Conservation (phyloP, 352 stramenopile genomes). For the Peronosclerospora sorghi region DNA sequence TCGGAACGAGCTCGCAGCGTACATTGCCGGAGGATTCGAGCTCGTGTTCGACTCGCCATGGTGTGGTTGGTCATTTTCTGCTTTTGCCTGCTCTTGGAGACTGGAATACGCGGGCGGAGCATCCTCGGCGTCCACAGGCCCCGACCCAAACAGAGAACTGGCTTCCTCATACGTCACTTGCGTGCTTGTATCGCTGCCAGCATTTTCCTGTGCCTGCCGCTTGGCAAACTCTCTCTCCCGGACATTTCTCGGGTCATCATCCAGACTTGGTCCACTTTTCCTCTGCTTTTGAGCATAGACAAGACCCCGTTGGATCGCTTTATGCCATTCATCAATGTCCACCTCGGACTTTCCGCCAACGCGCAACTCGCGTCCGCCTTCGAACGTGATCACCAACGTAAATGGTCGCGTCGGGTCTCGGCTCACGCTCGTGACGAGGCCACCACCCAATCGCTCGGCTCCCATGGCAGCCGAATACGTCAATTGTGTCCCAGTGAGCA, state of each 20-base stretch:
- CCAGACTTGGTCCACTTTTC: constrained; percentile 10
- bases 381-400: constrained; percentile 50
- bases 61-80: constrained; percentile 6
- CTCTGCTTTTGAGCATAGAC: constrained; percentile 25
- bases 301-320: constrained; percentile 35
- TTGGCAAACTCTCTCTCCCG: constrained; percentile 22
- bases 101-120: constrained; percentile 13
- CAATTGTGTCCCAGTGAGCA: constrained; percentile 46
- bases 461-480: constrained; percentile 52
- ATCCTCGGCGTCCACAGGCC: constrained; percentile 7
- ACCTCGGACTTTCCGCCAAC: constrained; percentile 46
- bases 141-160: constrained; percentile 17
- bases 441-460: constrained; percentile 30
- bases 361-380: constrained; percentile 54
- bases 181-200: constrained; percentile 5
- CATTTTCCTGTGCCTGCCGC: constrained; percentile 16
- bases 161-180: constrained; percentile 20
- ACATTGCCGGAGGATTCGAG: constrained; percentile 19
- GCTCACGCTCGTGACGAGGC: constrained; percentile 41
- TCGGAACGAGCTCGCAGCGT: constrained; percentile 35
- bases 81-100: constrained; percentile 11
- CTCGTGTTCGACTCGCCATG: constrained; percentile 16
- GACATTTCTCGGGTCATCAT: constrained; percentile 18
- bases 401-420: constrained; percentile 48
- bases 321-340: constrained; percentile 68